Conservation (phyloP, 2,329 filamentous ascomycete species). For the Daldinia sp. region DNA sequence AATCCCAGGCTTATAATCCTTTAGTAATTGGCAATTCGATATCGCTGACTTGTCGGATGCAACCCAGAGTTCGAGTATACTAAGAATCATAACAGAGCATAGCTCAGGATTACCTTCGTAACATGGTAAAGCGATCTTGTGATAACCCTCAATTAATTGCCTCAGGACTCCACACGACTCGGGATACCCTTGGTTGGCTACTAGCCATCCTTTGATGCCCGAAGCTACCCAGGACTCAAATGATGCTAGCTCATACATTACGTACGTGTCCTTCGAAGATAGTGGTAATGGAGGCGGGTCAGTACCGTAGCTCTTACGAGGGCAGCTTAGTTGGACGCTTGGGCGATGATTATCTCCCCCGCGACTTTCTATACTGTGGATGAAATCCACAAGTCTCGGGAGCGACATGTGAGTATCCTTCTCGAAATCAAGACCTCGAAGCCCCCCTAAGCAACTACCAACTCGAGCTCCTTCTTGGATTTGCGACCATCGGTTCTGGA, state of each 20-base stretch:
- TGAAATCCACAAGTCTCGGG: constrained; percentile 1
- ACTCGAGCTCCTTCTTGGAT: neutral
- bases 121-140: constrained; percentile 27
- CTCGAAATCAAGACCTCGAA: neutral
- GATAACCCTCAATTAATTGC: constrained; percentile 48
- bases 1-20: constrained; percentile 57
- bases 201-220: constrained; percentile 6
- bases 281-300: neutral
- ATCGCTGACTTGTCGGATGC: constrained; percentile 60
- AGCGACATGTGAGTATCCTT: constrained; percentile 1
- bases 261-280: neutral
- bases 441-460: neutral
- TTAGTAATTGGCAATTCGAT: constrained; percentile 50
- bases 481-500: constrained; percentile 6
- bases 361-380: neutral
- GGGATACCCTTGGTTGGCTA: neutral
- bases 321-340: neutral
- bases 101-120: constrained; percentile 56
- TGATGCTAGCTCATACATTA: constrained; percentile 43
- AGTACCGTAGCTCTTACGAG: neutral
- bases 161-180: neutral
- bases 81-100: constrained; percentile 64
- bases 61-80: constrained; percentile 65
- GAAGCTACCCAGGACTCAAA: constrained; percentile 59
- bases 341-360: neutral